Percentiles rank a stretch among this genome's conserved stretches.
phyloP scores from a whole-genome alignment of 148 eudicot genomes.

The Camellia lanceoleosa region DNA sequence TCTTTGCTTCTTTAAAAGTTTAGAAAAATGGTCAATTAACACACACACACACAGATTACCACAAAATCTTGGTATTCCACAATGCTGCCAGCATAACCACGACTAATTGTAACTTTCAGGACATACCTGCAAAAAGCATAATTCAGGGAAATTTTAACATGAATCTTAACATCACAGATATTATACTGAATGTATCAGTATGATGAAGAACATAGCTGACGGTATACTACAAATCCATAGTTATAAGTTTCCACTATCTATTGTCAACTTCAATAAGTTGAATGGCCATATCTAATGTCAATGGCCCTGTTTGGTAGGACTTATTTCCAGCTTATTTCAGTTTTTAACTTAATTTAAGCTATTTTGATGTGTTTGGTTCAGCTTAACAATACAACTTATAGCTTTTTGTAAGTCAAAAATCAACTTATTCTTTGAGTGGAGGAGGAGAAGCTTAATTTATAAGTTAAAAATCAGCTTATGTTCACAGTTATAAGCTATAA shows the following conservation, averaged over 20 bases:
- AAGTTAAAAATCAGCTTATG: too few species aligned
- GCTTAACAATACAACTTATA: too few species aligned
- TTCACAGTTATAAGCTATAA: too few species aligned
- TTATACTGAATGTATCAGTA: not conserved
- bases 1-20: not conserved
- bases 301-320: too few species aligned
- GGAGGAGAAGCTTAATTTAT: too few species aligned
- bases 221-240: not conserved
- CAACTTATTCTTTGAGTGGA: too few species aligned
- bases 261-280: not conserved
- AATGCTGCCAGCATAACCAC: slow-evolving; percentile 93
- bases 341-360: too few species aligned
- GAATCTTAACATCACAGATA: not conserved
- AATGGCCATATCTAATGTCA: not conserved
- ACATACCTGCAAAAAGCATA: slow-evolving; percentile 65
- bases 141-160: not conserved
- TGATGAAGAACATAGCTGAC: not conserved
- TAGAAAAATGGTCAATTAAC: not conserved
- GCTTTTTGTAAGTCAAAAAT: too few species aligned
- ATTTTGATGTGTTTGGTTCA: too few species aligned
- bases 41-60: slow-evolving; percentile 3
- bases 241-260: not conserved
- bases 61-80: slow-evolving; percentile 34
- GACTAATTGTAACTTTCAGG: slow-evolving; percentile 85
- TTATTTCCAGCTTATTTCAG: too few species aligned